Conservation (phyloP, 768 basidiomycete species). For the Dioszegia aurantiaca region DNA sequence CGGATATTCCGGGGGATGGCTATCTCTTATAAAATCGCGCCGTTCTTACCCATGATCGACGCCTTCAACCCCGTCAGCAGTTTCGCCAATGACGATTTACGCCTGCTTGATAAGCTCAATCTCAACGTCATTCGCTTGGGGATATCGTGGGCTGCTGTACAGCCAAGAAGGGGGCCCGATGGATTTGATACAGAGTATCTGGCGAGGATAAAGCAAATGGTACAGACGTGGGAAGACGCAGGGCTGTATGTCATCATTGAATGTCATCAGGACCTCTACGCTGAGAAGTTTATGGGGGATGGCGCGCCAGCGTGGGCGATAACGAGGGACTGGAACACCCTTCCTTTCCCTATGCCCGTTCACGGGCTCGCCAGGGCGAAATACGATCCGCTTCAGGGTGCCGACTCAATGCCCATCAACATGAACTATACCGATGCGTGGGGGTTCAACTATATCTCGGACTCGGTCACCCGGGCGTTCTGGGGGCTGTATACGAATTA, state of each 20-base stretch:
- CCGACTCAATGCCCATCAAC: slow-evolving; percentile 20
- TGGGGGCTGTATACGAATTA: slow-evolving; percentile 28
- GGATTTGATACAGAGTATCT: slow-evolving; percentile 21
- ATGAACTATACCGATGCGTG: slow-evolving; percentile 27
- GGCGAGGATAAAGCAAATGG: slow-evolving; percentile 13
- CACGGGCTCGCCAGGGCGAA: slow-evolving; percentile 17
- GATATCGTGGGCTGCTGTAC: slow-evolving; percentile 25
- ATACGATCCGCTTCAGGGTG: slow-evolving; percentile 15
- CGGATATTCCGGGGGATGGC: slow-evolving; percentile 24
- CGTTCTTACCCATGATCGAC: slow-evolving; percentile 18
- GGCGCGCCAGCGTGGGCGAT: slow-evolving; percentile 25
- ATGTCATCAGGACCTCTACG: slow-evolving; percentile 27
- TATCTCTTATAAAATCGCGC: slow-evolving; percentile 20
- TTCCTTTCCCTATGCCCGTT: slow-evolving; percentile 29
- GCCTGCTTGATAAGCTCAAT: slow-evolving; percentile 25
- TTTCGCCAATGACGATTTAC: slow-evolving; percentile 22
- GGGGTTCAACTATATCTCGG: slow-evolving; percentile 23
- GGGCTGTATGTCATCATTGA: slow-evolving; percentile 25
- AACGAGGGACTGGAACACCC: slow-evolving; percentile 23
- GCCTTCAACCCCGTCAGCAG: slow-evolving; percentile 18
- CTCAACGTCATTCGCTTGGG: slow-evolving; percentile 25
- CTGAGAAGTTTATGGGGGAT: slow-evolving; percentile 29
- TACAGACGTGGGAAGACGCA: slow-evolving; percentile 15
- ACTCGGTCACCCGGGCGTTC: slow-evolving; percentile 22
- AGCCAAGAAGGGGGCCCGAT: slow-evolving; percentile 18